phyloP scores from a whole-genome alignment of 495 filamentous ascomycete genomes.

The Trichoderma reesei region DNA sequence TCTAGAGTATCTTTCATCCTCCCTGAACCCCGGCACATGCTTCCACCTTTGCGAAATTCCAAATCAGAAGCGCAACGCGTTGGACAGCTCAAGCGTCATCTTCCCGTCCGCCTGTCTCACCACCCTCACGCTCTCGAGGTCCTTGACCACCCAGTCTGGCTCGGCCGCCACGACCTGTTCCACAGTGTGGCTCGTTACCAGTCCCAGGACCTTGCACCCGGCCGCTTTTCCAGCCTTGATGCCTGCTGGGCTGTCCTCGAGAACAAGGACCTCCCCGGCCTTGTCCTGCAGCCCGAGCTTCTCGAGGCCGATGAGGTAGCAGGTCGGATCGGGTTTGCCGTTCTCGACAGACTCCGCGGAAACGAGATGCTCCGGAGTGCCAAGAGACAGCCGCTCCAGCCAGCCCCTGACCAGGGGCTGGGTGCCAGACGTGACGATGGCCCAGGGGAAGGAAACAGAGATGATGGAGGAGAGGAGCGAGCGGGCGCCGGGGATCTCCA shows the following conservation, averaged over 20 bases:
- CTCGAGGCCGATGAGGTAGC: slow-evolving; percentile 65
- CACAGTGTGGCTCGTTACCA: slow-evolving; percentile 74
- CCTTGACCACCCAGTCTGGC: slow-evolving; percentile 80
- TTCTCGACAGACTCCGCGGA: slow-evolving; percentile 75
- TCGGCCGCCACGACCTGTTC: slow-evolving; percentile 60
- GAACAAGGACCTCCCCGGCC: slow-evolving; percentile 51
- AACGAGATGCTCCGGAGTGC: slow-evolving; percentile 63
- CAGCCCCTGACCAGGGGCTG: slow-evolving; percentile 74
- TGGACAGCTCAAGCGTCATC: slow-evolving; percentile 44
- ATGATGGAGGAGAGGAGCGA: slow-evolving; percentile 35
- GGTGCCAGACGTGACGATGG: slow-evolving; percentile 87
- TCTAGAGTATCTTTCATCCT: neutral
- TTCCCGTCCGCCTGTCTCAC: slow-evolving; percentile 33
- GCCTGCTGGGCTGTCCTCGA: slow-evolving; percentile 93
- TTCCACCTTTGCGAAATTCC: neutral
- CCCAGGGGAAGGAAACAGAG: slow-evolving; percentile 55
- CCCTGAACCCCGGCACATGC: neutral
- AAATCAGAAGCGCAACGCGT: slow-evolving; percentile 19
- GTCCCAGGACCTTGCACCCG: slow-evolving; percentile 77
- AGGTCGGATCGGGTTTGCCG: slow-evolving; percentile 83
- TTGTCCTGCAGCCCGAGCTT: slow-evolving; percentile 44
- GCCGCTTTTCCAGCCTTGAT: slow-evolving; percentile 81
- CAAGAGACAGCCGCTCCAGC: slow-evolving; percentile 67
- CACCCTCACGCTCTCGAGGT: slow-evolving; percentile 62
- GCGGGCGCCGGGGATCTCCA: slow-evolving; percentile 66